Evolutionary conservation across 1,284 basidiomycete genomes (phyloP).

Genomic region (Leccinum olivaceoglutinosum): DNA sequence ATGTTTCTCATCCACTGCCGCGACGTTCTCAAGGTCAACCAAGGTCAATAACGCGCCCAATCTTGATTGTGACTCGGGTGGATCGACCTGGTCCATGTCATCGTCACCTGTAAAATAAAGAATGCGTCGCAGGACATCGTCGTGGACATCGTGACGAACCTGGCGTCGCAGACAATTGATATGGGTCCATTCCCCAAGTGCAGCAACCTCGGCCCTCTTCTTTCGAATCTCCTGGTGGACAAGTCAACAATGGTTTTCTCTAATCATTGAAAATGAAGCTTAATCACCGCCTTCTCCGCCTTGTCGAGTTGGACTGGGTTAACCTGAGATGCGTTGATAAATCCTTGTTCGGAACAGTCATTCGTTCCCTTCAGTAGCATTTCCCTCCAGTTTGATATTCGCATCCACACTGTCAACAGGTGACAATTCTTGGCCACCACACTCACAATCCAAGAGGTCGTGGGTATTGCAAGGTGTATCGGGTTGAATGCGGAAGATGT

Average conservation of each 20-base stretch:
- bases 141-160: constrained; percentile 48
- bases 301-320: constrained; percentile 42
- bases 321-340: constrained; percentile 72
- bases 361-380: constrained; percentile 22
- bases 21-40: constrained; percentile 42
- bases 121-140: constrained; percentile 56
- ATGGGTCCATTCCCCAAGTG: constrained; percentile 87
- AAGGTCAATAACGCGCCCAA: constrained; percentile 35
- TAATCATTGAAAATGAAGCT: not conserved
- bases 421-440: constrained; percentile 35
- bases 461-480: constrained; percentile 89
- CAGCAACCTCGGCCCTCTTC: constrained; percentile 74
- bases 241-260: constrained; percentile 3
- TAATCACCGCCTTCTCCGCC: constrained; percentile 47
- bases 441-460: constrained; percentile 76
- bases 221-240: constrained; percentile 57
- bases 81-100: constrained; percentile 2
- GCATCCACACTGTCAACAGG: constrained; percentile 17
- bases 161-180: constrained; percentile 60
- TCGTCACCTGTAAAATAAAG: constrained; percentile 25
- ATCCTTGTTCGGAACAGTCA: constrained; percentile 42
- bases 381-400: constrained; percentile 10
- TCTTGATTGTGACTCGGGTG: constrained; percentile 24
- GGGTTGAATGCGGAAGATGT: constrained; percentile 85
- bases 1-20: constrained; percentile 30